phyloP scores from a whole-genome alignment of 129 eudicot genomes.

The Mikania micrantha region DNA sequence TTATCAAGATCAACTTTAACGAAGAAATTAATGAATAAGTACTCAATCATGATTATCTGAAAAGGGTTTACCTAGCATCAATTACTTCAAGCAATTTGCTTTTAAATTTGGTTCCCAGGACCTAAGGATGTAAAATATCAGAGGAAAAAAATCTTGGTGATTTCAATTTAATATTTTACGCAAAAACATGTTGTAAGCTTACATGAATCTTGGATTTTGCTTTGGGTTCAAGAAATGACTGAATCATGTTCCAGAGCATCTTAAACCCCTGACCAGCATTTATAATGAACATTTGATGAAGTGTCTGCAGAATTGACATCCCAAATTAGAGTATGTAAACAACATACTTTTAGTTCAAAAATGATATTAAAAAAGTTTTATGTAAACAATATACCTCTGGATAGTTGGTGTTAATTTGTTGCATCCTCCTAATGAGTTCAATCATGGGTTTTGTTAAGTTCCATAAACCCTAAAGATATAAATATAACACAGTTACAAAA shows the following conservation, averaged over 20 bases:
- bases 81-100: slow-evolving; percentile 74
- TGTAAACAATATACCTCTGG: slow-evolving; percentile 41
- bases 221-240: slow-evolving; percentile 66
- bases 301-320: slow-evolving; percentile 48
- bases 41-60: not conserved
- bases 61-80: slow-evolving; percentile 52
- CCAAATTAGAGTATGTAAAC: not conserved
- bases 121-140: slow-evolving; percentile 35
- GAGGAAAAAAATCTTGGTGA: not conserved
- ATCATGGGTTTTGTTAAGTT: slow-evolving; percentile 47
- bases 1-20: slow-evolving; percentile 7
- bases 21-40: not conserved
- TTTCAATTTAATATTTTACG: not conserved
- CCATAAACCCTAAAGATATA: slow-evolving; percentile 45
- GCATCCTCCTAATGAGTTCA: slow-evolving; percentile 55
- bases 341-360: not conserved
- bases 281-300: slow-evolving; percentile 64
- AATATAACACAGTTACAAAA: not conserved
- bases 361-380: not conserved
- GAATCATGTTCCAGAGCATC: slow-evolving; percentile 62
- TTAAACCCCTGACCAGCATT: slow-evolving; percentile 80
- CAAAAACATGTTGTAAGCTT: slow-evolving; percentile 10
- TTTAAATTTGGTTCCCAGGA: slow-evolving; percentile 60
- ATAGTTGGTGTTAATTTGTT: slow-evolving; percentile 61
- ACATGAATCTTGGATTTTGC: slow-evolving; percentile 78